A percentile compares a stretch with the other conserved stretches of the same genome.
Evolutionary conservation across 169 alveolate genomes (phyloP).

Genomic region (Plasmodium vinckei): DNA sequence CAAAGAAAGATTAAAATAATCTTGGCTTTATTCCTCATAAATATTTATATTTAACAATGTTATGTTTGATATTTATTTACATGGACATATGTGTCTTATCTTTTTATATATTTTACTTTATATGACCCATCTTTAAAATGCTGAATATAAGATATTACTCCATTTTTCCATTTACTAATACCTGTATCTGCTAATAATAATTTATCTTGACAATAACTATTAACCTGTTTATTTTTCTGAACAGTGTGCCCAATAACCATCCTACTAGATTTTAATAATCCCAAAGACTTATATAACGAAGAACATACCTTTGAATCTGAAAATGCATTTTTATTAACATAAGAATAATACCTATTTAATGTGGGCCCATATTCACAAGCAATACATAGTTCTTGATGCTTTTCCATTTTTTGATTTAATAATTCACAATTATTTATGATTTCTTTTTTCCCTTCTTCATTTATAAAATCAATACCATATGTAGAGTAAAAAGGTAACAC

Average conservation of each 20-base stretch:
- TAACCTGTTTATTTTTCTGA: constrained; percentile 39
- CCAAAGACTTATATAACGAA: constrained; percentile 31
- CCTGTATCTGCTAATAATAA: constrained; percentile 59
- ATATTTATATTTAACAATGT: no score
- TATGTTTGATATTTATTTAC: no score
- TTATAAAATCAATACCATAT: constrained; percentile 59
- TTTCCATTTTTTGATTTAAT: constrained; percentile 9
- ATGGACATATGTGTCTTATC: no score
- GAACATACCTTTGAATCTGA: constrained; percentile 30
- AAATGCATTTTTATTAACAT: constrained; percentile 17
- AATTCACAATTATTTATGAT: constrained; percentile 48
- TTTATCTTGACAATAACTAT: constrained; percentile 29
- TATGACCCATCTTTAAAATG: constrained; percentile 39
- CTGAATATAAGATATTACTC: constrained; percentile 48
- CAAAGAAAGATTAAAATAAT: no score
- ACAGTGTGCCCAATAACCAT: constrained; percentile 66
- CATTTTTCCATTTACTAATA: constrained; percentile 64
- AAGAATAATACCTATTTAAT: constrained; percentile 52
- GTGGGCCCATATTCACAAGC: constrained; percentile 61
- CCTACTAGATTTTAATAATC: constrained; percentile 32
- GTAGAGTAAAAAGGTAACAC: constrained; percentile 56
- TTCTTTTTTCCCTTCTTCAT: constrained; percentile 67
- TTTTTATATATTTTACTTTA: constrained; percentile 16
- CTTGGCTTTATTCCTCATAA: no score
- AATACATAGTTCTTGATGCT: constrained; percentile 25